Evolutionary conservation across 2,329 filamentous ascomycete species (phyloP), one percentile per base, ranked within the genome.

Genomic region (Beauveria brongniartii): DNA sequence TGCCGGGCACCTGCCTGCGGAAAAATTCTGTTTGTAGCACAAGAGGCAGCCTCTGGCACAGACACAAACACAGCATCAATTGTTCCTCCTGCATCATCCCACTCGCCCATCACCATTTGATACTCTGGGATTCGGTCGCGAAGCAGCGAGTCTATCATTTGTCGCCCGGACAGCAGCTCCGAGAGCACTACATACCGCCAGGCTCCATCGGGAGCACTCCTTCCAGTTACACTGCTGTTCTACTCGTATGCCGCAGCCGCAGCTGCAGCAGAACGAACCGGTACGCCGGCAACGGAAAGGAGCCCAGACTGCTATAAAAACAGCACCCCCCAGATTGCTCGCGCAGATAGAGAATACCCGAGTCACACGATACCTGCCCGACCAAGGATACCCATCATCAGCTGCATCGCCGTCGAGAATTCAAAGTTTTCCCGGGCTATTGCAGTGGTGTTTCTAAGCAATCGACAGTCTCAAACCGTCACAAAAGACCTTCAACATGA

Each of bases 351-450:
- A 48, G 28, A 24, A 2, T 10, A 40, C 43, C 30, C 28, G 28
- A 47, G n/a, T 30, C 12, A 37, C 24, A 34, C 55, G 20, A 40
- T 37, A 48, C 41, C 22, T 37, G 43, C 44, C 44, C 28, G 24
- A 40, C 7, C 55, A 37, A 48, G n/a, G 30, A 30, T 44, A 48
- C 30, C 20, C 14, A 20, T 57, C 55, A 59, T 53, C 56, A 59
- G 48, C 56, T 53, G 56, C 48, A n/a, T 53, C 48, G 56, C 48
- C 56, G 34, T 59, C 56, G 56, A 59, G 56, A 59, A 59, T 59
- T 59, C 56, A 53, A 59, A 53, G 56, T 59, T 59, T 59, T 59
- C 56, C 47, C 8, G 56, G 48, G 56, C 40, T 50, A 46, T 53
- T 37, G 46, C 56, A 37, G 48, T 28, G 47, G 40, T 41, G 26